A percentile compares a stretch with the other conserved stretches of the same genome.
Conservation (phyloP, 2,329 filamentous ascomycete genomes). For the Beauveria sp. region DNA sequence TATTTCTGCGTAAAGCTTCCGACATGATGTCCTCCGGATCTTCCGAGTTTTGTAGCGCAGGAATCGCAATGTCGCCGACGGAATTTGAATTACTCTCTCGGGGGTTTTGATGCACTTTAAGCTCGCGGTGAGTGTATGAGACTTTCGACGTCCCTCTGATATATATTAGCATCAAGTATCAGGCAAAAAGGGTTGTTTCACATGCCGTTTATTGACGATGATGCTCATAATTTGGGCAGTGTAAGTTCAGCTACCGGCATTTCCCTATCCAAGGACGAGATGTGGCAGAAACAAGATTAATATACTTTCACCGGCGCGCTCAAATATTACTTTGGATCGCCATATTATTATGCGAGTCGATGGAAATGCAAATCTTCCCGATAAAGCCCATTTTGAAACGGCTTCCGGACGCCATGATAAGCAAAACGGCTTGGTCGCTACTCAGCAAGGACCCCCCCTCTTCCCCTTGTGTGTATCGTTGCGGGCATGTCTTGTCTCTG, state of each 20-base stretch:
- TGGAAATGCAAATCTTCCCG: not conserved
- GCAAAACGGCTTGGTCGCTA: not conserved
- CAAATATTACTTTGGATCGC: conserved; percentile 1
- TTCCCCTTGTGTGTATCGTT: not conserved
- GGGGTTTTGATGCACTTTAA: too few relatives aligned
- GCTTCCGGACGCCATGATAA: not conserved
- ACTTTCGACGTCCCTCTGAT: too few relatives aligned
- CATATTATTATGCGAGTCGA: not conserved
- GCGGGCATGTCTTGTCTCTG: not conserved
- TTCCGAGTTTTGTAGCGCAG: not conserved
- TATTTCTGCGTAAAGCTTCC: not conserved
- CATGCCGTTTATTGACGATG: too few relatives aligned
- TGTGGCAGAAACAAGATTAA: not conserved
- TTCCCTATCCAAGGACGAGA: not conserved
- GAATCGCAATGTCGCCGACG: too few relatives aligned
- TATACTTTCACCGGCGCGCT: not conserved
- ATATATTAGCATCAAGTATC: too few relatives aligned
- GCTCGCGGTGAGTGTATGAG: too few relatives aligned
- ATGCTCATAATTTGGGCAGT: not conserved
- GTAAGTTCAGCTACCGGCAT: not conserved
- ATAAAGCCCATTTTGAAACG: not conserved
- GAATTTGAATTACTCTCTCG: too few relatives aligned
- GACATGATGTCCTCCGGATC: not conserved
- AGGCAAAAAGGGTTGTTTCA: too few relatives aligned
- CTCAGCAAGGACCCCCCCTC: not conserved